Conservation (phyloP, 2,329 filamentous ascomycete genomes). For the Aspergillus fijiensis region DNA sequence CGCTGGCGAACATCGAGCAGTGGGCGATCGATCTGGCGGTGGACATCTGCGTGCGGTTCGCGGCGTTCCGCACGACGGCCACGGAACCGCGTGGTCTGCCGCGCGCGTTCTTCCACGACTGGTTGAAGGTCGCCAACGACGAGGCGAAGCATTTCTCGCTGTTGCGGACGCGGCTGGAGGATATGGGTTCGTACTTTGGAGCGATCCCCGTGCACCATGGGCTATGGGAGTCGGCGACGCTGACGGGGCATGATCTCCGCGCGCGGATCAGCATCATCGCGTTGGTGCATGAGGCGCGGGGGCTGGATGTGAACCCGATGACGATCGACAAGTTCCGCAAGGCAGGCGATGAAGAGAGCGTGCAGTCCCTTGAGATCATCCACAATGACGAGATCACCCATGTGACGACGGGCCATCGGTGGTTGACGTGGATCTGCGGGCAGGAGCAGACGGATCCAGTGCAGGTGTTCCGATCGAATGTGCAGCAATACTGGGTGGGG, state of each 20-base stretch:
- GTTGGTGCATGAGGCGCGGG: conserved; percentile 50
- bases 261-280: conserved; percentile 50
- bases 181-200: conserved; percentile 47
- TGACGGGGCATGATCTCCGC: conserved; percentile 46
- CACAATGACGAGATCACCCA: conserved; percentile 53
- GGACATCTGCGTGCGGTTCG: conserved; percentile 50
- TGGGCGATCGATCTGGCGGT: conserved; percentile 52
- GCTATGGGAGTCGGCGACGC: conserved; percentile 46
- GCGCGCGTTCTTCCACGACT: conserved; percentile 50
- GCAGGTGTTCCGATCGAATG: conserved; percentile 47
- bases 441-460: conserved; percentile 48
- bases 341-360: conserved; percentile 44
- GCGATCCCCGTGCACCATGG: conserved; percentile 49
- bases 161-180: conserved; percentile 46
- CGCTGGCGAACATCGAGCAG: conserved; percentile 50
- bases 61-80: conserved; percentile 42
- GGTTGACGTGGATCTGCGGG: conserved; percentile 50
- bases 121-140: conserved; percentile 50
- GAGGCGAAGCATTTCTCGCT: conserved; percentile 52
- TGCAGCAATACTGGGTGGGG: conserved; percentile 45
- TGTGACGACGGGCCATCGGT: conserved; percentile 50
- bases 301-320: conserved; percentile 49
- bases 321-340: conserved; percentile 50
- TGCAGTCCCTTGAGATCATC: conserved; percentile 44
- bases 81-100: conserved; percentile 33